These are phyloP conservation scores for Corynascus novoguineensis DNA, from an alignment of 495 filamentous ascomycete genomes.

Conservation along the genomic window DNA sequence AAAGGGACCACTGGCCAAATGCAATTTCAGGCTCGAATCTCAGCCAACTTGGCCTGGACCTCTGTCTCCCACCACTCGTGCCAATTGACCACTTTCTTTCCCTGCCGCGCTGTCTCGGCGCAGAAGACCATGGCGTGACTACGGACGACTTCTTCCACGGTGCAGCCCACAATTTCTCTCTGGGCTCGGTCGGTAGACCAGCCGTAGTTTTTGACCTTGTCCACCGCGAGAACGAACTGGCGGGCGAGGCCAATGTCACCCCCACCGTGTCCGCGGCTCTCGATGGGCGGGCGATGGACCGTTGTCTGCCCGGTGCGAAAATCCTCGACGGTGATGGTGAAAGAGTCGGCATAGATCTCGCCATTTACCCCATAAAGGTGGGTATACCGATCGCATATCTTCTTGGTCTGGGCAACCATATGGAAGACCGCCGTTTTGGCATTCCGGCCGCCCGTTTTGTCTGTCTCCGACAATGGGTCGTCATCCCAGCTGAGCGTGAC, in stretches of 20 bases:
- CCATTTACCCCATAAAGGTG: slow-evolving; percentile 78
- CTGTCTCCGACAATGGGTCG: slow-evolving; percentile 36
- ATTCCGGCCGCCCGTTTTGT: slow-evolving; percentile 38
- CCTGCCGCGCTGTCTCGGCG: slow-evolving; percentile 75
- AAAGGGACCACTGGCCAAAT: not conserved
- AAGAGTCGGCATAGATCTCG: slow-evolving; percentile 76
- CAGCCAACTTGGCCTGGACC: slow-evolving; percentile 29
- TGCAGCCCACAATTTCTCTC: slow-evolving; percentile 68
- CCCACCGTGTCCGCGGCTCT: slow-evolving; percentile 68
- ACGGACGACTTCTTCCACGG: slow-evolving; percentile 73
- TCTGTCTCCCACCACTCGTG: slow-evolving; percentile 68
- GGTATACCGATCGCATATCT: slow-evolving; percentile 76
- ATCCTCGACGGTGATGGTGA: slow-evolving; percentile 57
- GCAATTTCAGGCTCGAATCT: not conserved
- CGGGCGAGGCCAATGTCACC: slow-evolving; percentile 78
- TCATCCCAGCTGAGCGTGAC: slow-evolving; percentile 84
- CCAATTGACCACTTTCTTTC: slow-evolving; percentile 69
- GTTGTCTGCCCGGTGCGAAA: slow-evolving; percentile 54
- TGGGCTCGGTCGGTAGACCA: slow-evolving; percentile 69
- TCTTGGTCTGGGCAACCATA: slow-evolving; percentile 87
- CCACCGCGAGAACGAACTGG: slow-evolving; percentile 75
- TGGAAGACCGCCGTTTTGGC: slow-evolving; percentile 86
- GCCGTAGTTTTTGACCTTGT: slow-evolving; percentile 66
- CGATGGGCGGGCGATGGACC: slow-evolving; percentile 48
- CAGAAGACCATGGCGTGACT: slow-evolving; percentile 95